These are phyloP conservation scores for Blastomyces percursus DNA, from an alignment of 2,329 filamentous ascomycete genomes.

Conservation along the genomic window DNA sequence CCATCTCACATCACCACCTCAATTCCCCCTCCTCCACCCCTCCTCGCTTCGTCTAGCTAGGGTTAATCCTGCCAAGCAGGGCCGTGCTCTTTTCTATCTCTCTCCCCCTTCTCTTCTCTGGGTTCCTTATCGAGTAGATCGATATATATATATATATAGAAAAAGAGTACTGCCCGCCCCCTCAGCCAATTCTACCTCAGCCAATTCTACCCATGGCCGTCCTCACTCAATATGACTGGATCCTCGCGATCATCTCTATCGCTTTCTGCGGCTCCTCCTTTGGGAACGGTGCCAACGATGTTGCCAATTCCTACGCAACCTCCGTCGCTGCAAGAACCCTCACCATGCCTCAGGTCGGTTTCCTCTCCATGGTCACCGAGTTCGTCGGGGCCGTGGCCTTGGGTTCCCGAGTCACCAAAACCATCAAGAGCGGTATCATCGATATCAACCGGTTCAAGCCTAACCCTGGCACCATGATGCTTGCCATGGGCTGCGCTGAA, in stretches of 20 bases:
- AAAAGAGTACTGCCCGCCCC: not conserved
- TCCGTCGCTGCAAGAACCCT: slow-evolving; percentile 42
- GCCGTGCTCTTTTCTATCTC: not conserved
- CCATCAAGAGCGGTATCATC: slow-evolving; percentile 38
- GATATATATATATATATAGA: not conserved
- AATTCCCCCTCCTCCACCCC: not conserved
- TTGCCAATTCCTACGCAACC: slow-evolving; percentile 46
- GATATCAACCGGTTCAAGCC: slow-evolving; percentile 27
- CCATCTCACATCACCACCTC: not conserved
- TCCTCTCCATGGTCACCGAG: slow-evolving; percentile 41
- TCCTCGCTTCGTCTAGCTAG: not conserved
- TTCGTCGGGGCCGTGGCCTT: slow-evolving; percentile 44
- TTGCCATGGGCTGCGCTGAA: slow-evolving; percentile 30
- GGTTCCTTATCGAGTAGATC: not conserved
- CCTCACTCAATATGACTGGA: slow-evolving; percentile 29
- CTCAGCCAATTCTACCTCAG: too few relatives aligned
- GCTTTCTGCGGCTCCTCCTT: slow-evolving; percentile 28
- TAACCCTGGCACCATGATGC: slow-evolving; percentile 28
- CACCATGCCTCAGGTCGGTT: slow-evolving; percentile 42
- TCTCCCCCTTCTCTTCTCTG: not conserved
- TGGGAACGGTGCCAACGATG: slow-evolving; percentile 39
- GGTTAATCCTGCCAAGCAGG: not conserved
- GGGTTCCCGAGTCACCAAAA: slow-evolving; percentile 36
- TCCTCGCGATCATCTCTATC: slow-evolving; percentile 31
- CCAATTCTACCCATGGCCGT: slow-evolving; percentile 9